Conservation (phyloP, 768 basidiomycete genomes). For the Rickenella mellea region DNA sequence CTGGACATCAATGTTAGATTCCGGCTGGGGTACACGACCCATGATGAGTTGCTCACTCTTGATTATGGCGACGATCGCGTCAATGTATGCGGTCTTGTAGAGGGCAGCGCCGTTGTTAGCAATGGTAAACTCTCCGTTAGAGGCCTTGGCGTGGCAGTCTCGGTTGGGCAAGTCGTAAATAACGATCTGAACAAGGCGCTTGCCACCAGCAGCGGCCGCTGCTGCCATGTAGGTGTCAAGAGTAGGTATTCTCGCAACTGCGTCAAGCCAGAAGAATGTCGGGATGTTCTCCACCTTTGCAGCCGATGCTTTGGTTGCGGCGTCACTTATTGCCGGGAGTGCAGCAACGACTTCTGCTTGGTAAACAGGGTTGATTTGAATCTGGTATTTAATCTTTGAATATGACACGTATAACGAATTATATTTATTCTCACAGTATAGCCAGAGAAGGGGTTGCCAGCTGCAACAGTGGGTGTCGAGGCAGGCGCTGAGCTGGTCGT, state of each 20-base stretch:
- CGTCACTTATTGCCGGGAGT: constrained; percentile 36
- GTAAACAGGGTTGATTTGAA: constrained; percentile 48
- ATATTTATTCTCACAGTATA: constrained; percentile 24
- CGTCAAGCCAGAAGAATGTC: constrained; percentile 55
- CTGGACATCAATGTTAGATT: constrained; percentile 10
- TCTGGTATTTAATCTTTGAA: constrained; percentile 17
- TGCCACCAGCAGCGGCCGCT: constrained; percentile 36
- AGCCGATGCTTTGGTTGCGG: constrained; percentile 42
- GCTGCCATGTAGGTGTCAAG: constrained; percentile 50
- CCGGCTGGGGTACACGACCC: not conserved
- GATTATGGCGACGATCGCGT: constrained; percentile 49
- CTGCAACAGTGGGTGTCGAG: constrained; percentile 26
- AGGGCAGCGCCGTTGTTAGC: constrained; percentile 45
- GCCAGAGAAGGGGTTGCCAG: constrained; percentile 46
- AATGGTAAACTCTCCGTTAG: constrained; percentile 57
- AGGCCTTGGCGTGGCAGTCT: constrained; percentile 56
- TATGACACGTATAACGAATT: not conserved
- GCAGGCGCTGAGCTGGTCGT: constrained; percentile 17
- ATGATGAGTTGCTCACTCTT: constrained; percentile 24
- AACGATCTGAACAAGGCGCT: constrained; percentile 32
- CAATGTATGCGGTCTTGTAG: constrained; percentile 53
- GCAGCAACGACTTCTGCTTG: constrained; percentile 43
- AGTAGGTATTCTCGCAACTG: constrained; percentile 41
- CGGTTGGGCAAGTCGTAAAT: constrained; percentile 52
- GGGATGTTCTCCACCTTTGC: constrained; percentile 45